A percentile compares a stretch with the other conserved stretches of the same genome.
Evolutionary conservation across 768 basidiomycete genomes (phyloP).

Genomic region (Wakefieldia striispora): DNA sequence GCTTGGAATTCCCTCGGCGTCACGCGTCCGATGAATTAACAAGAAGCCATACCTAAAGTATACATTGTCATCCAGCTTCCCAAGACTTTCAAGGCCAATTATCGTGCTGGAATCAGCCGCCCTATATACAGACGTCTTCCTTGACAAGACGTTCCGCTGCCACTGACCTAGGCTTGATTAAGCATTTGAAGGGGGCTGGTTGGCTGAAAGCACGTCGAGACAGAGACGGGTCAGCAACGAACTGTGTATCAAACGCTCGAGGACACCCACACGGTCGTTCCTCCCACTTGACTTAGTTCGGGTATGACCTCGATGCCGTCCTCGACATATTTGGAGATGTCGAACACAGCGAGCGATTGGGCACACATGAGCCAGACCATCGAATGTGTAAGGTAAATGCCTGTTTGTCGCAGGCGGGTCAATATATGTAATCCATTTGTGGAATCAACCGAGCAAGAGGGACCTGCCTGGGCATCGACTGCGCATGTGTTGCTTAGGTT

Average conservation of each 20-base stretch:
- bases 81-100: no score
- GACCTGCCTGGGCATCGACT: constrained; percentile 15
- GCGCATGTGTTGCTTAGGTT: neutral
- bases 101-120: no score
- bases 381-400: constrained; percentile 25
- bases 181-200: constrained; percentile 12
- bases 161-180: constrained; percentile 10
- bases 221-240: neutral
- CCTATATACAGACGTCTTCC: neutral
- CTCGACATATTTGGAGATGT: constrained; percentile 40
- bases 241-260: no score
- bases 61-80: no score
- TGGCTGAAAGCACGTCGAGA: neutral
- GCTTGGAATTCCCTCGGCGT: no score
- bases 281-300: constrained; percentile 35
- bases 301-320: constrained; percentile 43
- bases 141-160: neutral
- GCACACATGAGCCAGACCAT: constrained; percentile 26
- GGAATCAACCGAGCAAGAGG: no score
- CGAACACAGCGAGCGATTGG: constrained; percentile 42
- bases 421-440: no score
- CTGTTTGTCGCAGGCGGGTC: constrained; percentile 4
- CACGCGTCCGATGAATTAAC: no score
- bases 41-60: no score
- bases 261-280: constrained; percentile 1